Base-by-base conservation (phyloP, 1,284 basidiomycete species). In the Phylloboletellus chloephorus region DNA sequence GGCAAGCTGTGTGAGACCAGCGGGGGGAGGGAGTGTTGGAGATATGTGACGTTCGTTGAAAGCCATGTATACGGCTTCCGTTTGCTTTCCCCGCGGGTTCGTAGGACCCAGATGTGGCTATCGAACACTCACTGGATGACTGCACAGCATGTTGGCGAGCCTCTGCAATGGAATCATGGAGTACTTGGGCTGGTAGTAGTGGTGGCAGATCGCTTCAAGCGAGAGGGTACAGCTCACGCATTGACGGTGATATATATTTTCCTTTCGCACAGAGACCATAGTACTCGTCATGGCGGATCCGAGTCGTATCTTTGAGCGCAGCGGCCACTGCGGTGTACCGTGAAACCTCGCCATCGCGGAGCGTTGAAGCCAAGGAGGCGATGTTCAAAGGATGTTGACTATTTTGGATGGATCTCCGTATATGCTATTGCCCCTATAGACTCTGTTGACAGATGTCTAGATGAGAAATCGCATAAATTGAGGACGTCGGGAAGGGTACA, bases 1-100 rank as follows among this genome's bases (percentile, higher is more conserved):
- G 46, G 46, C 55, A 60, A 56, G 57, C 59, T 61, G 57, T 61
- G 57, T 61, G 58, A 58, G 59, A n/a, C n/a, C n/a, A n/a, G n/a
- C n/a, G n/a, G n/a, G n/a, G n/a, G n/a, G n/a, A n/a, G n/a, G n/a
- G n/a, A n/a, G n/a, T n/a, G n/a, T n/a, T n/a, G n/a, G n/a, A 21
- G 22, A 28, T 37, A 36, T 21, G 23, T 34, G 34, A 42, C 38
- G 22, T 28, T 34, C 15, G 15, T 24, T 34, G 13, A 17, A 35
- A 10, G 11, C 30, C 41, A 41, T 17, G 33, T 20, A 38, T 44
- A 29, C 21, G 4, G 17, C 7, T 33, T 32, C 29, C 7, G 10
- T 25, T 24, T 37, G 23, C 24, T 41, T 21, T 37, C 32, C 34
- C 10, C 22, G 19, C n/a, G 3, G 10, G 21, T 17, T 38, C 12